A percentile compares a stretch with the other conserved stretches of the same genome.
Evolutionary conservation across 2,329 filamentous ascomycete species (phyloP).

Genomic region (Penicillium sp.): DNA sequence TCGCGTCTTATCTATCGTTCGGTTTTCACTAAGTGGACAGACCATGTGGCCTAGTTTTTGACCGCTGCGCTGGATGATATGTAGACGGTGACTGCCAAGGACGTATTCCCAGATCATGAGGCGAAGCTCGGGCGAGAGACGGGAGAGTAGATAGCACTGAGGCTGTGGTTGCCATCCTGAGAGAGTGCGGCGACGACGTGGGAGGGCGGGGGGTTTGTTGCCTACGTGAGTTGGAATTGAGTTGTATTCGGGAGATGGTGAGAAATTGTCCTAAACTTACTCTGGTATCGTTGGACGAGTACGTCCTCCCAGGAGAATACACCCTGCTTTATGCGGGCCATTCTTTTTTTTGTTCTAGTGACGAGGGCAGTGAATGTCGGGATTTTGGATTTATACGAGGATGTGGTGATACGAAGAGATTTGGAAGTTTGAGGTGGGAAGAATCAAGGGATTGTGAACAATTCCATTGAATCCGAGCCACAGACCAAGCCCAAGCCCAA

Average conservation of each 20-base stretch:
- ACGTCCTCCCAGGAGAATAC: conserved; percentile 44
- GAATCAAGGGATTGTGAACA: neutral
- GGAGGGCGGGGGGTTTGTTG: conserved; percentile 30
- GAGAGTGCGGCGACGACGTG: conserved; percentile 12
- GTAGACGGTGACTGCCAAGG: conserved; percentile 31
- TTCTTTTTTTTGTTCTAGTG: conserved; percentile 6
- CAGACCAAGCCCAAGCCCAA: neutral
- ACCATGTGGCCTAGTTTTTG: conserved; percentile 33
- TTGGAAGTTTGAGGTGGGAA: neutral
- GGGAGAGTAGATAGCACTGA: conserved; percentile 30
- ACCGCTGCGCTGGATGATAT: conserved; percentile 36
- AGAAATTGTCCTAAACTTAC: conserved; percentile 21
- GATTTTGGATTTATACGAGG: too few species aligned
- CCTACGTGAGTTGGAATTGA: conserved; percentile 15
- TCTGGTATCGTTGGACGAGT: conserved; percentile 39
- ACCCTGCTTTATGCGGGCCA: conserved; percentile 37
- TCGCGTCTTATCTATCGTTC: neutral
- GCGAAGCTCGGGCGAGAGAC: conserved; percentile 36
- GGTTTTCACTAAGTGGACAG: conserved; percentile 21
- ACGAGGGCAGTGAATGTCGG: neutral
- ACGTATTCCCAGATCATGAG: conserved; percentile 39
- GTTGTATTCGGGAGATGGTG: neutral
- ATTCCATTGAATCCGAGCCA: conserved; percentile 13
- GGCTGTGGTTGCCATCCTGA: conserved; percentile 18
- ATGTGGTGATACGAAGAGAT: conserved; percentile 6